A percentile compares a stretch with the other conserved stretches of the same genome.
Conservation (phyloP, 345 rosid genomes). For the Gossypium australe region DNA sequence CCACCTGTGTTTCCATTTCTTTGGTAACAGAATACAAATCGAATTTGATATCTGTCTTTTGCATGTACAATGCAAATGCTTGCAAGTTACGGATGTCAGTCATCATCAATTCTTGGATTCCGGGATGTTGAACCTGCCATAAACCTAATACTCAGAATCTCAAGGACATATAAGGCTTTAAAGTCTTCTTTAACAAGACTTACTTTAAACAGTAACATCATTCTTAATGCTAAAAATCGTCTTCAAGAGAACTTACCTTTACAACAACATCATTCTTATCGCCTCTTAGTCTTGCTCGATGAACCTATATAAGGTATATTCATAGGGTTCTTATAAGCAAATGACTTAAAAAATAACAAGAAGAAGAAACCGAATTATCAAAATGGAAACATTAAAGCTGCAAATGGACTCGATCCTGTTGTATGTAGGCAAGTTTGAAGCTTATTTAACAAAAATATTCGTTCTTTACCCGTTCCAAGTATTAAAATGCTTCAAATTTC, state of each 20-base stretch:
- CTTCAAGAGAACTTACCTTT: constrained; percentile 49
- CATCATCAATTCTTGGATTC: constrained; percentile 85
- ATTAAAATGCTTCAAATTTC: background rate
- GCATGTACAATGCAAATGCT: constrained; percentile 89
- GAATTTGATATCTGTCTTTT: constrained; percentile 82
- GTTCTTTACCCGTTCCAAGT: background rate
- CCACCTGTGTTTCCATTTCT: constrained; percentile 97
- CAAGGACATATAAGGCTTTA: constrained; percentile 6
- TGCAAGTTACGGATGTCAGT: constrained; percentile 89
- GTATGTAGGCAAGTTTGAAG: background rate
- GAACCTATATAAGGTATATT: constrained; percentile 45
- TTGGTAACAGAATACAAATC: constrained; percentile 75
- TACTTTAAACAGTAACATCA: constrained; percentile 85
- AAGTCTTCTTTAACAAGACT: constrained; percentile 20
- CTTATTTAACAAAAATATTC: background rate
- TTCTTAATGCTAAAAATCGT: constrained; percentile 32
- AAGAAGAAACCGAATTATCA: background rate
- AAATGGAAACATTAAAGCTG: background rate
- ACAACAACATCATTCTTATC: constrained; percentile 68
- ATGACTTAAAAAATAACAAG: background rate
- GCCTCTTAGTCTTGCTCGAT: constrained; percentile 76
- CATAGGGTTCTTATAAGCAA: background rate
- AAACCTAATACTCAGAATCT: constrained; percentile 18
- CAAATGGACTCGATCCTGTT: background rate
- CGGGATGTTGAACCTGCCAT: constrained; percentile 94